phyloP scores from a whole-genome alignment of 169 alveolate species.

The Pseudocohnilembus persalinus region DNA sequence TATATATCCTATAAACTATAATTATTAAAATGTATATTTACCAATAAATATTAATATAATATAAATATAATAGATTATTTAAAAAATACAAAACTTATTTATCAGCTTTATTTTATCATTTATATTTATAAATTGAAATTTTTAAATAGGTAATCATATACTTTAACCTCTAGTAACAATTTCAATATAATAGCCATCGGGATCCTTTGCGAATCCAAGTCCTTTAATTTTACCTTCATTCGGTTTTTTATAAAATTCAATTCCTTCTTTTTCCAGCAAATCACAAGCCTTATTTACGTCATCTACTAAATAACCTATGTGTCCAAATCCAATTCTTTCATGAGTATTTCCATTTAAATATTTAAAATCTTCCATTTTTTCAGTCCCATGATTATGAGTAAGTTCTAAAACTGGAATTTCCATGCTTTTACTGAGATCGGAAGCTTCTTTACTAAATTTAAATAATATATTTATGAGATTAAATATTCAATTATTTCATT shows the following conservation, averaged over 20 bases:
- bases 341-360: slow-evolving; percentile 76
- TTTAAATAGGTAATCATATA: no score
- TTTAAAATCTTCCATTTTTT: slow-evolving; percentile 58
- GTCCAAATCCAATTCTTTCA: slow-evolving; percentile 78
- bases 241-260: slow-evolving; percentile 72
- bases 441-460: not conserved
- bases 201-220: slow-evolving; percentile 77
- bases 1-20: no score
- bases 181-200: slow-evolving; percentile 78
- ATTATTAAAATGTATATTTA: no score
- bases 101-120: no score
- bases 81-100: no score
- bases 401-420: not conserved
- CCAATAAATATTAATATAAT: no score
- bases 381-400: slow-evolving; percentile 18
- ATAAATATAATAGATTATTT: no score
- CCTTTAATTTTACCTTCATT: slow-evolving; percentile 71
- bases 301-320: slow-evolving; percentile 68
- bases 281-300: slow-evolving; percentile 58
- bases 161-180: slow-evolving; percentile 49
- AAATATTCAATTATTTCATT: no score
- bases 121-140: no score
- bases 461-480: no score
- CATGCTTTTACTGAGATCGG: not conserved
- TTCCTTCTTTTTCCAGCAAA: slow-evolving; percentile 58